Conservation (phyloP, 495 filamentous ascomycete genomes). For the Peziza echinospora region DNA sequence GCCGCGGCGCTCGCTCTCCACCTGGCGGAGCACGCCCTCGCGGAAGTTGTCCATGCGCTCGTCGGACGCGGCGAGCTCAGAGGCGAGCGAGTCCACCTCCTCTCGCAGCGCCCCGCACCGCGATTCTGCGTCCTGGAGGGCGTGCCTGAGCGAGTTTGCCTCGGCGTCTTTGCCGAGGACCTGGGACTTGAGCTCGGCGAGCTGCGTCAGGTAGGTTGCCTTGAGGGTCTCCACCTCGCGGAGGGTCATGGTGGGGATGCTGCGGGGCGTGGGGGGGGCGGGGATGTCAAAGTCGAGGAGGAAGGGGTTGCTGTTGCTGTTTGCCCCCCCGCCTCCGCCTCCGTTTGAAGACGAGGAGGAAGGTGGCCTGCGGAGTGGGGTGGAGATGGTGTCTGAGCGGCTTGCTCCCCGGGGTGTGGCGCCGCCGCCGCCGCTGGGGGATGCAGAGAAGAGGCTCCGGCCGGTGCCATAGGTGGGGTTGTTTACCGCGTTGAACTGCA, state of each 20-base stretch:
- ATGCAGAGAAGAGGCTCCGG: too few species aligned
- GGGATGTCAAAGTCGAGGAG: conserved; percentile 88
- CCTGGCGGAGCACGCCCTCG: conserved; percentile 33
- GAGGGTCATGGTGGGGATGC: conserved; percentile 71
- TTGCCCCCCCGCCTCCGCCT: conserved; percentile 23
- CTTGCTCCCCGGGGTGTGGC: background rate
- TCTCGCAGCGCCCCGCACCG: conserved; percentile 33
- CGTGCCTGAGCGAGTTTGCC: conserved; percentile 58
- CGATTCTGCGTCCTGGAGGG: conserved; percentile 71
- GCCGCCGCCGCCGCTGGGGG: too few species aligned
- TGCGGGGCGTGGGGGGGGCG: conserved; percentile 71
- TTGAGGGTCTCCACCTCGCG: conserved; percentile 84
- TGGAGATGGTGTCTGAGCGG: conserved; percentile 1
- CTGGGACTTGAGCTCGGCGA: conserved; percentile 70
- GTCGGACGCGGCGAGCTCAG: conserved; percentile 12
- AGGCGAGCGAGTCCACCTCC: background rate
- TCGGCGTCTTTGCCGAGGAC: conserved; percentile 83
- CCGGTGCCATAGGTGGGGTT: conserved; percentile 1
- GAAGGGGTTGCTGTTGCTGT: conserved; percentile 30
- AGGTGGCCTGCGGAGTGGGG: conserved; percentile 15
- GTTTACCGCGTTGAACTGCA: conserved; percentile 41
- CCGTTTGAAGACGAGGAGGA: conserved; percentile 15
- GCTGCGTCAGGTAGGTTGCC: conserved; percentile 68
- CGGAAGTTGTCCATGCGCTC: conserved; percentile 61
- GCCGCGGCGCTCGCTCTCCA: background rate